phyloP scores from a whole-genome alignment of 129 eudicot genomes.

The Escallonia herrerae region DNA sequence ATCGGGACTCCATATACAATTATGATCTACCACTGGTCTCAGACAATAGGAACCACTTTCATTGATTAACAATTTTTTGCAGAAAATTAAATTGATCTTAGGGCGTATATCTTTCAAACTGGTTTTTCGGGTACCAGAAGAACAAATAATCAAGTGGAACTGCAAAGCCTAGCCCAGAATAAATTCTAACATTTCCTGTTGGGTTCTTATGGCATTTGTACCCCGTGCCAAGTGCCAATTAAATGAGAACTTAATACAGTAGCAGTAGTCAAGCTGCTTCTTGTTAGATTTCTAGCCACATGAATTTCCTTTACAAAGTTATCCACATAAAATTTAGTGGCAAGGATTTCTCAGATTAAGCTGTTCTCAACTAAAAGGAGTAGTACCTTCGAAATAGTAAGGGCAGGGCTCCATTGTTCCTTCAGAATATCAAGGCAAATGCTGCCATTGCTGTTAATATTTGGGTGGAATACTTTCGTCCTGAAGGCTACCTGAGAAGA shows the following conservation, averaged over 20 bases:
- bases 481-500: slow-evolving; percentile 29
- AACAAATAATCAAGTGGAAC: no score
- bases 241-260: neutral
- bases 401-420: slow-evolving; percentile 39
- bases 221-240: neutral
- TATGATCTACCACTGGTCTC: no score
- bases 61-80: no score
- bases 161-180: no score
- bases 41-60: no score
- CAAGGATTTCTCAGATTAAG: neutral
- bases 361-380: neutral
- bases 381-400: slow-evolving; percentile 25
- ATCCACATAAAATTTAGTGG: no score
- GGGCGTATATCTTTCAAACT: no score
- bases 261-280: neutral
- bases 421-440: slow-evolving; percentile 31
- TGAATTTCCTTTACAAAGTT: no score
- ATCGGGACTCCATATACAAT: no score
- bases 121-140: no score
- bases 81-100: no score
- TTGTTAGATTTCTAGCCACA: neutral
- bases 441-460: slow-evolving; percentile 33
- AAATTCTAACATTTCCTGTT: neutral
- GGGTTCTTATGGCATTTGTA: neutral
- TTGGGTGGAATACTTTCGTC: slow-evolving; percentile 30